A percentile compares a stretch with the other conserved stretches of the same genome.
Conservation (phyloP, 352 stramenopile genomes). For the Pythium plurisporium region DNA sequence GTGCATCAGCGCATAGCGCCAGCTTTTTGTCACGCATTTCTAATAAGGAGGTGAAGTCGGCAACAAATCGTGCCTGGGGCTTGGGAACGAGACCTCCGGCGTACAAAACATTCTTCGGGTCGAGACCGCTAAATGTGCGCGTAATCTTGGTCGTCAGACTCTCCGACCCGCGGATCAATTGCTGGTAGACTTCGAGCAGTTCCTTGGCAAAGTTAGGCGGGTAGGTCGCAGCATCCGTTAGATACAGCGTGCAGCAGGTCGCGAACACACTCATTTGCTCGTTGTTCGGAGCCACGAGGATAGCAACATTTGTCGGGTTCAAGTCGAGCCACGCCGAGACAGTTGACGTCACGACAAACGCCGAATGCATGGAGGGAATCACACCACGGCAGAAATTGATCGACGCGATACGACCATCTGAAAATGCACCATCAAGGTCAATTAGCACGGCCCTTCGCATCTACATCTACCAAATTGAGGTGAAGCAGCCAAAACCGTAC, state of each 20-base stretch:
- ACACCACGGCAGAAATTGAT: constrained; percentile 66
- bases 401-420: constrained; percentile 78
- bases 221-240: constrained; percentile 56
- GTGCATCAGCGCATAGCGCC: constrained; percentile 34
- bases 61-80: constrained; percentile 73
- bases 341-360: constrained; percentile 79
- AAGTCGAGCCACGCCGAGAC: constrained; percentile 80
- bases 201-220: constrained; percentile 69
- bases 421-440: too few relatives aligned
- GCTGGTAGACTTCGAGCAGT: constrained; percentile 69
- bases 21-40: constrained; percentile 72
- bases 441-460: too few relatives aligned
- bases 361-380: constrained; percentile 82
- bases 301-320: constrained; percentile 67
- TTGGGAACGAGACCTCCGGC: constrained; percentile 52
- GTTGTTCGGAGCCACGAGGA: constrained; percentile 79
- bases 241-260: constrained; percentile 83
- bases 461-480: background rate
- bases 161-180: constrained; percentile 70
- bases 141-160: constrained; percentile 73
- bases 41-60: constrained; percentile 71
- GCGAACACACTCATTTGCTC: constrained; percentile 87
- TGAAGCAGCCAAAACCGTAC: too few relatives aligned
- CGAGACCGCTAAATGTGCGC: constrained; percentile 65
- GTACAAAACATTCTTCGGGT: constrained; percentile 70